phyloP scores from a whole-genome alignment of 2,329 filamentous ascomycete species.

The Elsinoe australis region DNA sequence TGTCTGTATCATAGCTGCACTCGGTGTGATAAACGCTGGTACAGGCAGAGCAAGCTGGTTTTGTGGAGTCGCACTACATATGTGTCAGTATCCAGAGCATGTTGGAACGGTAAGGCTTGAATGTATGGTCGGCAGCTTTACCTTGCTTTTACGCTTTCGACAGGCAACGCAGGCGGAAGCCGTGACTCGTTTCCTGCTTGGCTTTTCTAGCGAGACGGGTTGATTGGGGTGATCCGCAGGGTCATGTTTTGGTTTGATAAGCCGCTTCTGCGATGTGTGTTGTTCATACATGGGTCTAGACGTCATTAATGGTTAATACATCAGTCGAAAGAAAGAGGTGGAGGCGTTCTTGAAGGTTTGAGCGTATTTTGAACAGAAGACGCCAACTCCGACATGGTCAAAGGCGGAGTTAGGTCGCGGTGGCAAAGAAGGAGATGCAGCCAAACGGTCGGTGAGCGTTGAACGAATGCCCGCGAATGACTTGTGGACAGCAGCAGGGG shows the following conservation, averaged over 20 bases:
- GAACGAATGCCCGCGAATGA: not conserved
- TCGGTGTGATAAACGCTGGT: slow-evolving; percentile 44
- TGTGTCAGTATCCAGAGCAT: not conserved
- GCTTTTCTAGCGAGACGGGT: slow-evolving; percentile 13
- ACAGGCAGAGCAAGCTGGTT: slow-evolving; percentile 45
- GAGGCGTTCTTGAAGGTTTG: no score
- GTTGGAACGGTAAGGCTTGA: slow-evolving; percentile 6
- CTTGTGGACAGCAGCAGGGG: no score
- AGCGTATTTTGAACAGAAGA: no score
- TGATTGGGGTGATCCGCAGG: slow-evolving; percentile 2
- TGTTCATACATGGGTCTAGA: not conserved
- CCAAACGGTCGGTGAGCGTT: not conserved
- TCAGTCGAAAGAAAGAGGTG: no score
- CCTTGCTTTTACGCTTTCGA: slow-evolving; percentile 45
- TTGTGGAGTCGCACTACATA: slow-evolving; percentile 42
- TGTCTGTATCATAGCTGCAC: slow-evolving; percentile 44
- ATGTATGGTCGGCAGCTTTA: slow-evolving; percentile 22
- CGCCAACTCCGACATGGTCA: no score
- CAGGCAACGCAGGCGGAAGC: slow-evolving; percentile 44
- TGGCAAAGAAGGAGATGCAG: not conserved
- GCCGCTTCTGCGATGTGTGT: slow-evolving; percentile 8
- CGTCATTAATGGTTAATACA: not conserved
- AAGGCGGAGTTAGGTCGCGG: no score
- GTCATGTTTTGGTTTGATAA: slow-evolving; percentile 8
- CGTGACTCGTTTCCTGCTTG: slow-evolving; percentile 28